These are phyloP conservation scores for Heritiera littoralis DNA, from an alignment of 345 rosid species.

Conservation along the genomic window DNA sequence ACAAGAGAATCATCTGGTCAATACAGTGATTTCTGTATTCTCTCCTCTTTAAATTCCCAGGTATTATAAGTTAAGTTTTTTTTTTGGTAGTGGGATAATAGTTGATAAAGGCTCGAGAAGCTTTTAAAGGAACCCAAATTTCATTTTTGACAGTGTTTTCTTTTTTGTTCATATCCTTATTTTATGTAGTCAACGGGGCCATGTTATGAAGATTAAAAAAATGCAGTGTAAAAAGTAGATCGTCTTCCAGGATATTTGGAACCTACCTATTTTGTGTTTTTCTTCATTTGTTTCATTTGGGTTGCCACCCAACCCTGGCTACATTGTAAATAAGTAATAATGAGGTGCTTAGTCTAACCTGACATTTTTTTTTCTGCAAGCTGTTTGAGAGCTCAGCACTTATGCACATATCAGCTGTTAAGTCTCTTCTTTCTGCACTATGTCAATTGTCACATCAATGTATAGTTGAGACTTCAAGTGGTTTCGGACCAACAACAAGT, in stretches of 20 bases:
- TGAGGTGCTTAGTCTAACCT: slow-evolving; percentile 40
- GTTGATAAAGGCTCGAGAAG: neutral
- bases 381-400: slow-evolving; percentile 97
- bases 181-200: neutral
- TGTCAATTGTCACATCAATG: slow-evolving; percentile 81
- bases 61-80: slow-evolving; percentile 36
- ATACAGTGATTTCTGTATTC: slow-evolving; percentile 76
- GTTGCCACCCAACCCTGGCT: neutral
- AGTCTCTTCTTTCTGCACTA: slow-evolving; percentile 92
- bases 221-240: slow-evolving; percentile 1
- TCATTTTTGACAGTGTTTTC: neutral
- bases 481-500: slow-evolving; percentile 68
- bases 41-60: slow-evolving; percentile 97
- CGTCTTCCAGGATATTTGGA: neutral
- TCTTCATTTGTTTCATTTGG: neutral
- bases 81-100: neutral
- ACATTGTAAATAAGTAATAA: neutral
- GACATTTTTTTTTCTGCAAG: slow-evolving; percentile 46
- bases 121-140: neutral
- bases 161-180: neutral
- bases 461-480: slow-evolving; percentile 66
- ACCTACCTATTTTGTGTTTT: neutral
- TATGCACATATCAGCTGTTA: slow-evolving; percentile 95
- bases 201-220: neutral
- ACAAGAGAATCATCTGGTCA: slow-evolving; percentile 77